Conservation (phyloP, 805 yeast species). For the Hanseniaspora hatyaiensis region DNA sequence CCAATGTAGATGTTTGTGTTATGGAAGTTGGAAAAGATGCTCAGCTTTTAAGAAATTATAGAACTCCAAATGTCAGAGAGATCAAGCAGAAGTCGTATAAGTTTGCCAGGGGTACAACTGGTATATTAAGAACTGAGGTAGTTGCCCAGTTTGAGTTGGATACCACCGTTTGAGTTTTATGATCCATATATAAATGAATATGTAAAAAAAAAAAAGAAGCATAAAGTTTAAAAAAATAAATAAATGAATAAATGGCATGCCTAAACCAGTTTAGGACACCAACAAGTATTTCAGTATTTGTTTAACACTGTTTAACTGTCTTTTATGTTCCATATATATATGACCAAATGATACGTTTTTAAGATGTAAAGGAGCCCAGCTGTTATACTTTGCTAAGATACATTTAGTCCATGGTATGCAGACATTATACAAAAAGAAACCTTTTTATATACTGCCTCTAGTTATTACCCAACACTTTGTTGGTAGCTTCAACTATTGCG, state of each 20-base stretch:
- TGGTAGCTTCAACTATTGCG: conserved; percentile 89
- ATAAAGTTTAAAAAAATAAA: background rate
- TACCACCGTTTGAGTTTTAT: conserved; percentile 23
- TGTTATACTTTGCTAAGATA: too few species aligned
- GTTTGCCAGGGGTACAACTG: conserved; percentile 91
- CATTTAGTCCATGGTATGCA: too few species aligned
- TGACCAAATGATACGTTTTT: too few species aligned
- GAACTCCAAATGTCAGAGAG: conserved; percentile 81
- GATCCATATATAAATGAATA: conserved; percentile 2
- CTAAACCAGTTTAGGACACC: too few species aligned
- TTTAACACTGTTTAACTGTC: too few species aligned
- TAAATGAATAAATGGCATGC: too few species aligned
- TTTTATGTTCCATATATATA: too few species aligned
- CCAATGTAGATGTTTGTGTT: conserved; percentile 93
- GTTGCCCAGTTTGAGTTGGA: conserved; percentile 51
- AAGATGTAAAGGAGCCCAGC: too few species aligned
- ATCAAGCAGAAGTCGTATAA: conserved; percentile 72
- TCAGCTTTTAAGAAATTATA: conserved; percentile 67
- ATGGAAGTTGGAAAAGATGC: conserved; percentile 92
- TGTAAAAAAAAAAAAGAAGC: background rate
- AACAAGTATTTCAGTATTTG: too few species aligned
- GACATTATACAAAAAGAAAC: too few species aligned
- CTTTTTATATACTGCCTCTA: too few species aligned
- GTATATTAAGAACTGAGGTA: conserved; percentile 57
- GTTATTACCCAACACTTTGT: conserved; percentile 53